These are phyloP conservation scores for Rhodofomes roseus DNA, from an alignment of 1,284 basidiomycete genomes.

Conservation along the genomic window DNA sequence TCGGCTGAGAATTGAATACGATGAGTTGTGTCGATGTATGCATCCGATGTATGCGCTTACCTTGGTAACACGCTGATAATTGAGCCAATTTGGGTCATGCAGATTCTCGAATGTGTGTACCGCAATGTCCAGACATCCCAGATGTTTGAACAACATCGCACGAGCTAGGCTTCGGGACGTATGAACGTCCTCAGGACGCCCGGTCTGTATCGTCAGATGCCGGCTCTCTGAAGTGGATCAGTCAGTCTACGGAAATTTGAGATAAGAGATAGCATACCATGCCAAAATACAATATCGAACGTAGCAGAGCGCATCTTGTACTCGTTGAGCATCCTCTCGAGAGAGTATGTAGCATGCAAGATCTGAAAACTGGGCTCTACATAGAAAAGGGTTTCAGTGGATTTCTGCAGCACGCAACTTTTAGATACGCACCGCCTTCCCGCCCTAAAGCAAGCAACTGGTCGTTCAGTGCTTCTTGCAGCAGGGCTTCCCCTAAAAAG, in stretches of 20 bases:
- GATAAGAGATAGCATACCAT: constrained; percentile 31
- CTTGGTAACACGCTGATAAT: constrained; percentile 40
- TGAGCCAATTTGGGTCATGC: constrained; percentile 45
- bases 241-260: background rate
- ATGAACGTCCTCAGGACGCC: constrained; percentile 30
- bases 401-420: background rate
- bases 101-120: constrained; percentile 44
- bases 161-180: constrained; percentile 51
- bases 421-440: constrained; percentile 31
- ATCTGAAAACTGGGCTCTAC: constrained; percentile 57
- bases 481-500: constrained; percentile 54
- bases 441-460: constrained; percentile 51
- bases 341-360: constrained; percentile 50
- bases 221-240: constrained; percentile 33
- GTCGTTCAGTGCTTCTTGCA: constrained; percentile 56
- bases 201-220: constrained; percentile 39
- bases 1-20: constrained; percentile 41
- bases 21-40: background rate
- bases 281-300: constrained; percentile 66
- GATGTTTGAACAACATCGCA: constrained; percentile 45
- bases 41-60: constrained; percentile 23
- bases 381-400: background rate
- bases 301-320: constrained; percentile 46
- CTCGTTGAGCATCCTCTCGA: constrained; percentile 49
- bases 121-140: constrained; percentile 36